Evolutionary conservation across 2,329 filamentous ascomycete species (phyloP), one percentile per base, ranked within the genome.

Genomic region (Fusarium oligoseptatum): DNA sequence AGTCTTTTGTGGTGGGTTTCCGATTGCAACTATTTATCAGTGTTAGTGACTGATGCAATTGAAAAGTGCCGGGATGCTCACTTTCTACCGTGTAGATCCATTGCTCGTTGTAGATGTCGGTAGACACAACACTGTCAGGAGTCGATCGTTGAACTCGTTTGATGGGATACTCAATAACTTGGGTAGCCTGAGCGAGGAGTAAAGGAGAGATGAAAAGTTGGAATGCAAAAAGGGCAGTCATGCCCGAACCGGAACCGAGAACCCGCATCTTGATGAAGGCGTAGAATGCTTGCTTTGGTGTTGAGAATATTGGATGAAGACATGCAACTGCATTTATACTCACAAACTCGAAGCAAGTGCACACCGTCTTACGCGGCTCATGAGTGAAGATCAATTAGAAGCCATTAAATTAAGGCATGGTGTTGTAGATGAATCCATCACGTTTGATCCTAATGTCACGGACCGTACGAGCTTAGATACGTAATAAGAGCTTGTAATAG

Each of bases 1-100:
- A 45, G 81, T 77, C 9, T 60, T 69, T 62, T 82, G 80, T 17
- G 72, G 73, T 2, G 81, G 81, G 1, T 74, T 79, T 17, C 81
- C 81, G 52, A 83, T 71, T 12, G 67, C 56, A 29, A 83, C 67
- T 61, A 10, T 32, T 20, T 20, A 7, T 14, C n/a, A 1, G 41
- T 9, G 2, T 41, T 29, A 58, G 22, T 34, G 6, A 36, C n/a
- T 45, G 6, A 15, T 17, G 5, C 2, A 4, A 2, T 2, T n/a
- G 3, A n/a, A 11, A 3, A n/a, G 17, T 9, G 8, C 17, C 2
- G 0, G 17, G 3, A 11, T 20, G 17, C 41, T 48, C 4, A 36
- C 58, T 61, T 34, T 61, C 58, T 27, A 61, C n/a, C 2, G 58
- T 61, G n/a, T 61, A 61, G 14, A 61, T 24, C 58, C 39, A 61